Conservation (phyloP, 208 protist species). For the Wallacemonas sp. region DNA sequence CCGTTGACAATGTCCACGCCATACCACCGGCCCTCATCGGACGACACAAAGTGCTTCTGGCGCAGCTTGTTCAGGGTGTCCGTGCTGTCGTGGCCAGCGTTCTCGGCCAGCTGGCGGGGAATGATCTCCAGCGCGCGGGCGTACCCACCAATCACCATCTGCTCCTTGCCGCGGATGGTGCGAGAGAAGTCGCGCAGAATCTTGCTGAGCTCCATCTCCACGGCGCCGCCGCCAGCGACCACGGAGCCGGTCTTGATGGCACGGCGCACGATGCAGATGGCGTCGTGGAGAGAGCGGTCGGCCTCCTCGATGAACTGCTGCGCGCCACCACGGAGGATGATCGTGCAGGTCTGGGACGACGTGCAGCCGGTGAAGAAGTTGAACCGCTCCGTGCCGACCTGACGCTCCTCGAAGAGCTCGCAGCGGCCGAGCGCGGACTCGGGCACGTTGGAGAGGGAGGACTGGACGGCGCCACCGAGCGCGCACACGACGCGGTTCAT, state of each 20-base stretch:
- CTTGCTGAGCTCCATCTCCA: slow-evolving; percentile 99
- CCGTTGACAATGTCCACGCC: slow-evolving; percentile 99
- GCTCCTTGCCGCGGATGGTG: slow-evolving; percentile 98
- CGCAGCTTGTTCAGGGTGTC: slow-evolving; percentile 99
- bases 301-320: slow-evolving; percentile 99
- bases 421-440: slow-evolving; percentile 95
- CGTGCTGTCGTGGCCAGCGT: slow-evolving; percentile 99
- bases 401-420: slow-evolving; percentile 98
- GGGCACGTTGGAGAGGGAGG: slow-evolving; percentile 96
- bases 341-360: slow-evolving; percentile 89
- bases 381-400: slow-evolving; percentile 98
- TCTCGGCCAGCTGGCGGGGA: slow-evolving; percentile 98
- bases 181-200: slow-evolving; percentile 96
- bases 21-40: slow-evolving; percentile 88
- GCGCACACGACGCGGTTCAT: slow-evolving; percentile 95
- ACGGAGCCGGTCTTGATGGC: slow-evolving; percentile 97
- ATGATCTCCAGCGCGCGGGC: slow-evolving; percentile 99
- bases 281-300: slow-evolving; percentile 99
- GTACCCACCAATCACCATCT: slow-evolving; percentile 99
- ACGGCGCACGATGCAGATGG: slow-evolving; percentile 99
- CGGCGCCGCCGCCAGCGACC: slow-evolving; percentile 99
- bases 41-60: slow-evolving; percentile 94
- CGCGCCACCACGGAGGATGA: slow-evolving; percentile 97
- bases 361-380: slow-evolving; percentile 99
- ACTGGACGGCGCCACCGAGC: slow-evolving; percentile 97